A percentile compares a stretch with the other conserved stretches of the same genome.
Evolutionary conservation across 2,329 filamentous ascomycete species (phyloP).

Genomic region (Elsinoe australis): DNA sequence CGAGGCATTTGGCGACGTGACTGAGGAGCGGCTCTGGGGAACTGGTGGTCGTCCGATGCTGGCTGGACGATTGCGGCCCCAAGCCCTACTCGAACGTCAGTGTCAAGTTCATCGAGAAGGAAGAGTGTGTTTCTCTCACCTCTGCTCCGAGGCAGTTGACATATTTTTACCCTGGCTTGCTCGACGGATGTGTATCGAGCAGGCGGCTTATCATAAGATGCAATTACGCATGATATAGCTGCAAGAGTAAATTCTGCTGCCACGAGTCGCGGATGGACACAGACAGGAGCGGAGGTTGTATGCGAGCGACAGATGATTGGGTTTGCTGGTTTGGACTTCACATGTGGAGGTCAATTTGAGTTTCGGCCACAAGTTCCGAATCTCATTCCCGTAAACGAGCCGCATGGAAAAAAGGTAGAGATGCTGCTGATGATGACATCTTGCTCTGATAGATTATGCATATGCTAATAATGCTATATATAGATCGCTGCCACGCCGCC

Average conservation of each 20-base stretch:
- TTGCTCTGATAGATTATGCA: no score
- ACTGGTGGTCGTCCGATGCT: conserved; percentile 6
- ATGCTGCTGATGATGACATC: neutral
- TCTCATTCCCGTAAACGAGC: neutral
- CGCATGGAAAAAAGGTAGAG: no score
- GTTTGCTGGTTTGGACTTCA: neutral
- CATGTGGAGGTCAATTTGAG: conserved; percentile 10
- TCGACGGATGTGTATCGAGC: conserved; percentile 10
- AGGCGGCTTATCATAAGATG: conserved; percentile 5
- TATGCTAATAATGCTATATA: no score
- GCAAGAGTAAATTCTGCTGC: neutral
- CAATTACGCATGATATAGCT: conserved; percentile 1
- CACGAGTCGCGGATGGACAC: neutral
- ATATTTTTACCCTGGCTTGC: conserved; percentile 10
- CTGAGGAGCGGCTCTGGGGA: conserved; percentile 4
- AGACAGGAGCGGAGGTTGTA: neutral
- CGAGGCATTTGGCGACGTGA: conserved; percentile 1
- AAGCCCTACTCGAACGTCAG: conserved; percentile 1
- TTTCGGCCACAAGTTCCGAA: conserved; percentile 6
- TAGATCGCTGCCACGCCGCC: no score
- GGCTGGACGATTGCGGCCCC: conserved; percentile 11
- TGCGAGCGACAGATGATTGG: neutral
- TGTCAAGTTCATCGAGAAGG: neutral
- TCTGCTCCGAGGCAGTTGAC: conserved; percentile 17
- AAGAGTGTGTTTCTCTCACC: neutral